Base-by-base conservation (phyloP, 805 yeast genomes). In the Nakazawaea ernobii region DNA sequence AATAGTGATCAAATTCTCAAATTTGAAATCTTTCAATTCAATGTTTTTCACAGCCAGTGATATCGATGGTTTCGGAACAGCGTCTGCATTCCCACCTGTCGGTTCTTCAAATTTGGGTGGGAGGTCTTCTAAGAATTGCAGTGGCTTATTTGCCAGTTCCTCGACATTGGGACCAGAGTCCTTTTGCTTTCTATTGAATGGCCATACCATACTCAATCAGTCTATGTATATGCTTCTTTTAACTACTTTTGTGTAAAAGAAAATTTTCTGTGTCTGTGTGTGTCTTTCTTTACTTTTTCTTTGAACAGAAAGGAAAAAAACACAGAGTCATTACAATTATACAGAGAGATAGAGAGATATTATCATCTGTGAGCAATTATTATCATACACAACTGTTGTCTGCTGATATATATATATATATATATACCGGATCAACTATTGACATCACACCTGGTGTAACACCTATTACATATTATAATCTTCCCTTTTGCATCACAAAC, bases 1-100 rank as follows among this genome's bases (percentile, higher is more conserved):
- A 57, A 85, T 84, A 41, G 67, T 63, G 2, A 78, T 68, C 43
- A 82, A 66, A 37, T 72, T 74, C 6, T 69, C 70, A 6, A 80
- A 54, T 2, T 70, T 62, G 56, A 86, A 81, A 53, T 84, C 87
- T 0, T 74, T 66, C 20, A 65, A 40, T 20, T 70, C 62, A 10
- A 85, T 61, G 4, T 71, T 55, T 8, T 61, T 58, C 47, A 75
- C 60, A 0, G 80, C 84, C 42, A 56, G 55, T 32, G 59, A 59
- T 14, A 67, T 63, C 62, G 63, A 62, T 13, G 63, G 58, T 35
- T 56, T 57, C 24, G 62, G 39, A 3, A 20, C 5, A 20, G 3
- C 5, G 24, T 33, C 39, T 20, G 39, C 48, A n/a, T 30, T 28
- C 30, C 36, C 28, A n/a, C 46, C 14, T 6, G 26, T 15, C 15